Conservation (phyloP, 805 yeast genomes). For the Myxozyma geophila region DNA sequence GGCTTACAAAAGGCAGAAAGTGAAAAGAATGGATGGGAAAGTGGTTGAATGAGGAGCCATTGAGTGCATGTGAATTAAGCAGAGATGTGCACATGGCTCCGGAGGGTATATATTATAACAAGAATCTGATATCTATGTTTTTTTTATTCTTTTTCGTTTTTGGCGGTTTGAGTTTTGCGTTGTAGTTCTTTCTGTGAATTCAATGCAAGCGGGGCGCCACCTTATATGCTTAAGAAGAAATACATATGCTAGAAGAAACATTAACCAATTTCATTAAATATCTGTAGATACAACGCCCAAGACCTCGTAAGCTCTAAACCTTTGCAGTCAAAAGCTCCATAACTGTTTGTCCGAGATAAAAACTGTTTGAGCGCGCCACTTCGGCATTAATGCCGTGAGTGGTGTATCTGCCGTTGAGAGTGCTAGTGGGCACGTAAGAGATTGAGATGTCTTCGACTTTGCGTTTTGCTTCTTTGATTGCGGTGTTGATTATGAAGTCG, state of each 20-base stretch:
- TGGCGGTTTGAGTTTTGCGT: not conserved
- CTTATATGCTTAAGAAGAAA: not conserved
- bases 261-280: too few species aligned
- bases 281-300: too few species aligned
- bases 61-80: not conserved
- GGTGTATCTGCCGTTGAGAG: not conserved
- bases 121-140: too few species aligned
- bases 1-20: not conserved
- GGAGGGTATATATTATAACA: not conserved
- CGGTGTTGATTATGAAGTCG: not conserved
- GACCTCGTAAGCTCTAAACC: not conserved
- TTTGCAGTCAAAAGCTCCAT: slow-evolving; percentile 3
- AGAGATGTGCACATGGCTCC: not conserved
- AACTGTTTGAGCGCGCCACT: not conserved
- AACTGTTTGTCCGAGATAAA: slow-evolving; percentile 9
- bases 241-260: not conserved
- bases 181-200: not conserved
- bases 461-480: not conserved
- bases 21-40: not conserved
- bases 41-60: not conserved
- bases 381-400: not conserved
- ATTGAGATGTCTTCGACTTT: not conserved
- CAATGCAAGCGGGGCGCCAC: not conserved
- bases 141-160: too few species aligned
- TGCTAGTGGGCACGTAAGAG: slow-evolving; percentile 4